Conservation (phyloP, 805 yeast genomes). For the Pichia nakasei region DNA sequence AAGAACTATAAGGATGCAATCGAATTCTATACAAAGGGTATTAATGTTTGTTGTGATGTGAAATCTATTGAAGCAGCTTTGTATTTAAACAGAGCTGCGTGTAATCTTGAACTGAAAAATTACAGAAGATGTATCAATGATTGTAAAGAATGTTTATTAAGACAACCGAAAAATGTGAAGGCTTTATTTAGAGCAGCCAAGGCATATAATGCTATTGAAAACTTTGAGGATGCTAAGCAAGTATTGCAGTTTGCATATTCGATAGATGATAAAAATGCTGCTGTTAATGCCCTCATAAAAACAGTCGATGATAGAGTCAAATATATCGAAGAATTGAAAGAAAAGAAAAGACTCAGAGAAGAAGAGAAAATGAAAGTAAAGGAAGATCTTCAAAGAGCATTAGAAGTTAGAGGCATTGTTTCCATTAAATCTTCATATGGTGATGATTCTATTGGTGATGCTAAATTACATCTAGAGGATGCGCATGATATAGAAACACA, state of each 20-base stretch:
- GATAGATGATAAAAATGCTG: slow-evolving; percentile 50
- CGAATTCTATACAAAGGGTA: slow-evolving; percentile 69
- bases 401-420: slow-evolving; percentile 48
- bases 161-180: slow-evolving; percentile 66
- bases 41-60: slow-evolving; percentile 59
- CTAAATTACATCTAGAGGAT: slow-evolving; percentile 52
- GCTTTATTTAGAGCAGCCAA: slow-evolving; percentile 80
- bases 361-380: slow-evolving; percentile 34
- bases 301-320: slow-evolving; percentile 29
- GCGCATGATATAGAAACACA: slow-evolving; percentile 65
- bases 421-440: slow-evolving; percentile 44
- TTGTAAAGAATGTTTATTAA: slow-evolving; percentile 58
- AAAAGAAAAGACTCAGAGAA: slow-evolving; percentile 20
- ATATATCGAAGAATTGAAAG: slow-evolving; percentile 20
- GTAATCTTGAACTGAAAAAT: slow-evolving; percentile 78
- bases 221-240: slow-evolving; percentile 62
- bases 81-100: slow-evolving; percentile 79
- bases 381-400: slow-evolving; percentile 46
- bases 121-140: slow-evolving; percentile 82
- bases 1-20: slow-evolving; percentile 72
- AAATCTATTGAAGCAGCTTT: slow-evolving; percentile 51
- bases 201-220: slow-evolving; percentile 64
- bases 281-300: slow-evolving; percentile 39
- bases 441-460: slow-evolving; percentile 45
- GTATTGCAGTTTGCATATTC: slow-evolving; percentile 57